Evolutionary conservation across 208 protist species (phyloP).

Genomic region (Angomonas ambiguus): DNA sequence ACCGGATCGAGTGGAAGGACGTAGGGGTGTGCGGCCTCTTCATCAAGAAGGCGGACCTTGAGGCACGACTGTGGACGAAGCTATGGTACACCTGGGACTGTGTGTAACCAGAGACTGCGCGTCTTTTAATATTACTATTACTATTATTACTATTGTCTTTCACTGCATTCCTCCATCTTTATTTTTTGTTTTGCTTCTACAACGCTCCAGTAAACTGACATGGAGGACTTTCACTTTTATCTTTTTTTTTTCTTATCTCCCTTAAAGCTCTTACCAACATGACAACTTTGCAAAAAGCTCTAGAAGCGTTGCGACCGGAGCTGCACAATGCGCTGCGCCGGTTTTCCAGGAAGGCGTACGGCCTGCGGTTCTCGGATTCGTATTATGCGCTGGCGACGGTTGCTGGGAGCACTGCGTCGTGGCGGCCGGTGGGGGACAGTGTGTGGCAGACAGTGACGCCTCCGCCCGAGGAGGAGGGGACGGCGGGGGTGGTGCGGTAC

Average conservation of each 20-base stretch:
- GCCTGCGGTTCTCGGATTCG: not conserved
- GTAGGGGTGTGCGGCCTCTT: conserved; percentile 16
- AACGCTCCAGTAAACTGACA: not conserved
- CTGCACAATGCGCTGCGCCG: conserved; percentile 1
- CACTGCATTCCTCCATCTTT: conserved; percentile 9
- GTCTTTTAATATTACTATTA: conserved; percentile 1
- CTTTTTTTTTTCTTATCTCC: conserved; percentile 12
- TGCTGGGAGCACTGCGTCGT: not conserved
- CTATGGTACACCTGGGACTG: conserved; percentile 24
- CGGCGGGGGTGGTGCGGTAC: not conserved
- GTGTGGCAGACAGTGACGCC: not conserved
- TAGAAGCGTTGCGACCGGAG: not conserved
- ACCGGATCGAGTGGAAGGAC: conserved; percentile 18
- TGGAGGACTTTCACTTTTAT: conserved; percentile 4
- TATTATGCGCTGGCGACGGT: conserved; percentile 8
- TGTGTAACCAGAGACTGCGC: no score
- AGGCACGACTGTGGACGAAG: not conserved
- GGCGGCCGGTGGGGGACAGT: not conserved
- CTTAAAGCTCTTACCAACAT: no score
- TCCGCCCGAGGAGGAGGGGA: no score
- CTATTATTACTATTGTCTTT: conserved; percentile 7
- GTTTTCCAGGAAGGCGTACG: not conserved
- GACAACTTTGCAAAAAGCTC: no score
- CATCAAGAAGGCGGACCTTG: conserved; percentile 14
- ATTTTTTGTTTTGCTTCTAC: conserved; percentile 9